phyloP scores from a whole-genome alignment of 306 rosid species.

The Cucumis melo region DNA sequence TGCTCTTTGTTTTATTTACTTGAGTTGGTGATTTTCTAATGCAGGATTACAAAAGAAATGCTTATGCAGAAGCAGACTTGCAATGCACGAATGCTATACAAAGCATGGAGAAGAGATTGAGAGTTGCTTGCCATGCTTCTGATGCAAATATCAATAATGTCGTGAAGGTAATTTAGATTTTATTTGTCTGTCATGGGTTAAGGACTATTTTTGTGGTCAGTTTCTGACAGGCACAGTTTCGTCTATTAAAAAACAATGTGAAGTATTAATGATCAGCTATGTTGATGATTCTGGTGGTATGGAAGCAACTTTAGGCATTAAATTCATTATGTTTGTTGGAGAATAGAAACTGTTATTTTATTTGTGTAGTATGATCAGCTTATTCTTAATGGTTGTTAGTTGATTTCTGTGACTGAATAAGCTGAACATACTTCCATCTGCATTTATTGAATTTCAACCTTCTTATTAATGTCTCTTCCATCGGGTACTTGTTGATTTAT shows the following conservation, averaged over 20 bases:
- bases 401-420: neutral
- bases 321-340: neutral
- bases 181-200: neutral
- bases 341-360: neutral
- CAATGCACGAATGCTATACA: slow-evolving; percentile 67
- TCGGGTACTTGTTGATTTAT: neutral
- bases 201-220: neutral
- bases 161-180: slow-evolving; percentile 40
- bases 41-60: slow-evolving; percentile 77
- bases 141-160: slow-evolving; percentile 65
- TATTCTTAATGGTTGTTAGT: neutral
- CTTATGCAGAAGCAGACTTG: slow-evolving; percentile 82
- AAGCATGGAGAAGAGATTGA: slow-evolving; percentile 81
- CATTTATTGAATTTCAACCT: neutral
- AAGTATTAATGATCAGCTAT: neutral
- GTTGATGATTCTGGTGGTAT: neutral
- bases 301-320: neutral
- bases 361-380: too few species aligned
- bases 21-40: slow-evolving; percentile 15
- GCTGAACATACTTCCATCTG: neutral
- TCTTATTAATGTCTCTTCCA: neutral
- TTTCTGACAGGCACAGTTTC: neutral
- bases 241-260: neutral
- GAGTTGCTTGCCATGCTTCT: slow-evolving; percentile 80
- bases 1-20: slow-evolving; percentile 8